Evolutionary conservation across 495 filamentous ascomycete species (phyloP), one percentile per base, ranked within the genome.

Genomic region (Massariosphaeria phaeospora): DNA sequence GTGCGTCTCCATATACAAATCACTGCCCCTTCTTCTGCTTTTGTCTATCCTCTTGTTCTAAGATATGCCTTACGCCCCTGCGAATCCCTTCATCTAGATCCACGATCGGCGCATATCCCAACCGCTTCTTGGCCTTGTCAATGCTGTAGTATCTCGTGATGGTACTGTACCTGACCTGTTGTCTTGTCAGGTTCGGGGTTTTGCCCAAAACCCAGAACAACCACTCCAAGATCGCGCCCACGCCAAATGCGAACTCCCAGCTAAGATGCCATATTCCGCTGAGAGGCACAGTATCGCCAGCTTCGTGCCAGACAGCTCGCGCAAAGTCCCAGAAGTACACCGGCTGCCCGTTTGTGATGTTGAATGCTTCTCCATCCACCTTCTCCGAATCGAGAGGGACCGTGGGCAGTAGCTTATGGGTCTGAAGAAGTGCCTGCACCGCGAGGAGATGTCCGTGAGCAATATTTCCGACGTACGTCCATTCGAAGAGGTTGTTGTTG

Each of bases 291-390:
- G 59, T 62, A 39, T 72, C 68, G 5, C 69, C 70, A 9, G 71
- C 69, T 15, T 60, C 61, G 13, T 64, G 78, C 89, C 90, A 97
- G 26, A 91, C 78, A 33, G 80, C 76, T 33, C 88, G 83, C 30
- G 83, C 78, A 63, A 91, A 85, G 66, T 98, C 94, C 91, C 91
- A 98, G 76, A 98, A 98, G 66, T 95, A 95, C 20, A 95, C 75
- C 0, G 93, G 93, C 48, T 78, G 75, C 65, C 86, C 91, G 69
- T 98, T 97, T 54, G 93, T 97, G 69, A 98, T 84, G 68, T 96
- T 80, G 79, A 97, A 98, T 20, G 86, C 85, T 69, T 97, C 90
- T 33, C 93, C 93, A 66, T 96, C 93, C 11, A 96, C 88, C 24
- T 76, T 77, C 70, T 94, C 88, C 65, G 83, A 72, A 67, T 87